Evolutionary conservation across 1,139 yeast genomes (phyloP).

Genomic region (Komagataea norvegica): DNA sequence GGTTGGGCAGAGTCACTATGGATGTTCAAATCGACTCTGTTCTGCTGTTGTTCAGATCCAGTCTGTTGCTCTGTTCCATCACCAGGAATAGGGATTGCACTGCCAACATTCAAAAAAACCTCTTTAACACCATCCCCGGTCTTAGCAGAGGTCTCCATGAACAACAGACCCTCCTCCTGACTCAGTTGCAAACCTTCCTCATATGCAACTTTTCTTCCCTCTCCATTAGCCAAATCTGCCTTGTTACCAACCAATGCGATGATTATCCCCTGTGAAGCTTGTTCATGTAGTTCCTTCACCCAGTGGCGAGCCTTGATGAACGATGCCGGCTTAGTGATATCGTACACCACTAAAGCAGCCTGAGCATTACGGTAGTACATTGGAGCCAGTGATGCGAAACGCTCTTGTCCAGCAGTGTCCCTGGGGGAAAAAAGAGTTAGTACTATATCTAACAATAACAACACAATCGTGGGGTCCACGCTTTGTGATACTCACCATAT

Average conservation of each 20-base stretch:
- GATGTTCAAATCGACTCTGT: constrained; percentile 36
- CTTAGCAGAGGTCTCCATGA: constrained; percentile 95
- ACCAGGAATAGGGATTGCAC: constrained; percentile 55
- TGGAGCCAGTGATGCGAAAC: constrained; percentile 95
- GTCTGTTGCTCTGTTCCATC: constrained; percentile 21
- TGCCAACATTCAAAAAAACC: constrained; percentile 86
- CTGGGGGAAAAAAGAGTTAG: constrained; percentile 1
- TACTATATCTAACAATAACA: too few relatives aligned
- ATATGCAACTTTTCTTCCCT: constrained; percentile 68
- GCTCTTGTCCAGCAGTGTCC: constrained; percentile 97
- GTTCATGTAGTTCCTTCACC: constrained; percentile 96
- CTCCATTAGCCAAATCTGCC: constrained; percentile 55
- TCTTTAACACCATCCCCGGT: constrained; percentile 88
- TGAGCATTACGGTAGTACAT: constrained; percentile 99
- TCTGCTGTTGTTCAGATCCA: constrained; percentile 14
- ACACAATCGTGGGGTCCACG: too few relatives aligned
- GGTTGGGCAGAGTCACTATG: constrained; percentile 25
- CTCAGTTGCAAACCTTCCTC: constrained; percentile 84
- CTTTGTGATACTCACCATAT: constrained; percentile 51
- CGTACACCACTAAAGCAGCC: constrained; percentile 94
- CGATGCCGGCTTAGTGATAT: constrained; percentile 94
- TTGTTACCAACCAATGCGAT: constrained; percentile 95
- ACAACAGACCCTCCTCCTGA: constrained; percentile 78
- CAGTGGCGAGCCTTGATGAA: constrained; percentile 98
- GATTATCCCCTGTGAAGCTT: constrained; percentile 84